Evolutionary conservation across 805 yeast species (phyloP), one percentile per base, ranked within the genome.

Genomic region (Ogataea methylovora): DNA sequence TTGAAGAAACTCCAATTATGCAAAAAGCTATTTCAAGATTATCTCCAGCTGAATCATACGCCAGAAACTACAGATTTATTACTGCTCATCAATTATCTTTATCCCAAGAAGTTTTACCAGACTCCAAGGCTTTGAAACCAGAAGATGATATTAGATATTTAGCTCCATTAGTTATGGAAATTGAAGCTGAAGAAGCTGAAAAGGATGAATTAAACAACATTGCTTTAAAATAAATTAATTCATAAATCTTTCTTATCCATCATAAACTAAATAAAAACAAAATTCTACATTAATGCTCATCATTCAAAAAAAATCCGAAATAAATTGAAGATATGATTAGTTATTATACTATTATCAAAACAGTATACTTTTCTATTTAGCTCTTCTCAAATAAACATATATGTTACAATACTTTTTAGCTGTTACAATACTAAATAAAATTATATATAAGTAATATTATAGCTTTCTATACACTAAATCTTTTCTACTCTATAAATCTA

Each of bases 41-140:
- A 54, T 94, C 96, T 46, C 74, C 75, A 33, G 77, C 76, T 35
- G 95, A 82, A 60, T 65, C 77, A 29, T 92, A 90, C 63, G 86
- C 94, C 44, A 85, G 98, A 71, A 82, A 81, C 58, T 92, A 69
- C 76, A 84, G 98, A 71, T 73, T 84, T 45, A 70, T 90, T 46
- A 84, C 94, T 48, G 96, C 97, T 42, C 88, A 82, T 60, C 98
- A 92, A 71, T 72, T 76, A 37, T 73, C 88, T 32, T 69, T 88
- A 48, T 70, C 88, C 37, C 94, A 86, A 61, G 87, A 84, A 54
- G 63, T 92, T 41, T 73, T 92, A 52, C 95, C 97, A 52, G 70
- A 75, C 42, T 72, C 73, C 54, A 80, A 90, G 65, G 82, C 80
- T 51, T 68, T 84, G 42, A 75, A 78, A 60, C 75, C 86, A 21